Evolutionary conservation across 2,329 filamentous ascomycete species (phyloP), one percentile per base, ranked within the genome.

Genomic region (Paradendryphiella salina): DNA sequence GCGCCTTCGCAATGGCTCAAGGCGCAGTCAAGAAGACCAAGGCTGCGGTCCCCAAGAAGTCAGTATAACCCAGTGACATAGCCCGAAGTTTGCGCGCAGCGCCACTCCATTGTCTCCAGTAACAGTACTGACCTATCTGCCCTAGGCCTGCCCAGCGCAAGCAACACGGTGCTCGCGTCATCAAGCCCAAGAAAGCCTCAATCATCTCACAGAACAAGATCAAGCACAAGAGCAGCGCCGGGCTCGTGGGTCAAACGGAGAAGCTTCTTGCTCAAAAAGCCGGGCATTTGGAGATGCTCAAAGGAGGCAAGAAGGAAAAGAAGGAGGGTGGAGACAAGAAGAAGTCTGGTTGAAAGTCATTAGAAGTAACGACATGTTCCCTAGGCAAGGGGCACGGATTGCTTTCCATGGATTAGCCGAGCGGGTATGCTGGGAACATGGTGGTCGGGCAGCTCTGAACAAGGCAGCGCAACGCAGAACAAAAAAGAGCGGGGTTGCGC

Each of bases 211-310:
- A 85, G 66, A 76, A 82, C 57, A 84, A 84, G 64, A 77, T 87
- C 68, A 83, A 81, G 44, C 87, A 81, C 81, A 87, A 87, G 79
- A 77, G 83, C 55, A 80, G 83, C 0, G 76, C 82, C 0, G 85
- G 85, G 0, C 72, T 89, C 33, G 81, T 81, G 3, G 81, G 80
- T 0, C 78, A 83, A 74, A 89, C 86, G n/a, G 87, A 90, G 66
- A 81, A 81, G 54, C 81, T 79, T 56, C 77, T 89, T 8, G 86
- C 85, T 10, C 77, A 83, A 54, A 83, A 83, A 64, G 86, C 85
- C 4, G 87, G 86, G 11, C 86, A 90, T 78, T 65, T 89, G 65
- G 86, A 90, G 71, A 66, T 89, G 64, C 70, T 89, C 64, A 79
- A 78, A 50, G 85, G 85, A 2, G 85, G 85, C 10, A 88, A 87